A percentile compares a stretch with the other conserved stretches of the same genome.
Conservation (phyloP, 352 stramenopile genomes). For the Phytophthora macrochlamydospora region DNA sequence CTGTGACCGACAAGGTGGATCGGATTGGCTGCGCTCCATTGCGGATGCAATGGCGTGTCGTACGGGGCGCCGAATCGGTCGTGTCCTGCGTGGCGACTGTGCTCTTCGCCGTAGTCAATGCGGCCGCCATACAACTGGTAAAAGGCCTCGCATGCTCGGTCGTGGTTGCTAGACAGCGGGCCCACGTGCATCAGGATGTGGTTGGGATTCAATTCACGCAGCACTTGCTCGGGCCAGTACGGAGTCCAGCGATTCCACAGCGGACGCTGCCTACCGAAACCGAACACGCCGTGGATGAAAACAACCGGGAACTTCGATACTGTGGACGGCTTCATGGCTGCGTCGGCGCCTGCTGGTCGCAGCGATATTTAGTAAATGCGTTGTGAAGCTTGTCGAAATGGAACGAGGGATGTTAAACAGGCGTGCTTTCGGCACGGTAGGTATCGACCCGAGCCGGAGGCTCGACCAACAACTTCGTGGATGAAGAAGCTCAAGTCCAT, state of each 20-base stretch:
- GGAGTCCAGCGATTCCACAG: constrained; percentile 49
- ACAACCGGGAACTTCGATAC: constrained; percentile 56
- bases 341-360: not conserved
- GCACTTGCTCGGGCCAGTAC: constrained; percentile 58
- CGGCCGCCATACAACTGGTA: constrained; percentile 62
- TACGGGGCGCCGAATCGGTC: constrained; percentile 50
- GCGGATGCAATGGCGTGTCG: constrained; percentile 35
- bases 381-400: constrained; percentile 1
- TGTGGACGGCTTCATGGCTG: constrained; percentile 8
- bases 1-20: constrained; percentile 78
- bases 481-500: too few relatives aligned
- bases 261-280: constrained; percentile 51
- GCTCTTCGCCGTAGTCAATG: constrained; percentile 61
- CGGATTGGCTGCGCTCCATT: constrained; percentile 56
- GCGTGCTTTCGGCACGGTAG: not conserved
- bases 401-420: not conserved
- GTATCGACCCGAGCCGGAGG: not conserved
- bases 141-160: constrained; percentile 71
- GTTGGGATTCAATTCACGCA: constrained; percentile 49
- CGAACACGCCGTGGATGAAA: constrained; percentile 69
- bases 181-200: constrained; percentile 59
- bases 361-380: not conserved
- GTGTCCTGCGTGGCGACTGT: constrained; percentile 43
- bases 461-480: too few relatives aligned
- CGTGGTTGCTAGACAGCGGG: constrained; percentile 56